These are phyloP conservation scores for Magnolia officinalis DNA, from an alignment of 164 flowering plant species.

Conservation along the genomic window DNA sequence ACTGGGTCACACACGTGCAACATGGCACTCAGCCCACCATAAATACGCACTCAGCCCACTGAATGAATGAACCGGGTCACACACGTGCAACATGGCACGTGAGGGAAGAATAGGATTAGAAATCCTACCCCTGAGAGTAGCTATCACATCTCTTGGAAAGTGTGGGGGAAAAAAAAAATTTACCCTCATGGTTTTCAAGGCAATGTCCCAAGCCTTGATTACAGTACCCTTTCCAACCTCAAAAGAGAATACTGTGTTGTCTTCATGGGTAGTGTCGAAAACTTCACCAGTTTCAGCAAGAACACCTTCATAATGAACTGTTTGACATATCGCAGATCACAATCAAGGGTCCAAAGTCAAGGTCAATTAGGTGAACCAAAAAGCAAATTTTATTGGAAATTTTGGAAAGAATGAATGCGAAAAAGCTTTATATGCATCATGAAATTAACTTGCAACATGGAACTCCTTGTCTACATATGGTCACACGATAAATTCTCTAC, in stretches of 20 bases:
- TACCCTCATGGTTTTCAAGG: conserved; percentile 91
- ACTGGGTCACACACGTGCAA: neutral
- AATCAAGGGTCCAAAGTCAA: neutral
- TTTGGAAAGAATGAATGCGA: neutral
- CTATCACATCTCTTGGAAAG: too few relatives aligned
- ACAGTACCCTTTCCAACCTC: conserved; percentile 83
- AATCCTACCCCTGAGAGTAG: too few relatives aligned
- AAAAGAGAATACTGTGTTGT: conserved; percentile 79
- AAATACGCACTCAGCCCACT: neutral
- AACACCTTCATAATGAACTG: conserved; percentile 96
- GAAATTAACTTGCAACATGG: too few relatives aligned
- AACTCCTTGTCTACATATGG: neutral
- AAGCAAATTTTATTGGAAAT: neutral
- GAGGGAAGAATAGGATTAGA: too few relatives aligned
- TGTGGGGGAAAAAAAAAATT: neutral
- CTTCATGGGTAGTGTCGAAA: conserved; percentile 88
- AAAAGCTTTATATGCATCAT: neutral
- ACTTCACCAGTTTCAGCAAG: conserved; percentile 86
- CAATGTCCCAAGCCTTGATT: conserved; percentile 93
- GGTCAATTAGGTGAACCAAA: neutral
- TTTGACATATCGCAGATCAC: neutral
- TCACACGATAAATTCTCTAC: neutral
- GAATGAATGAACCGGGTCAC: neutral
- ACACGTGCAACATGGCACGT: too few relatives aligned
- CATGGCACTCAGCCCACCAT: neutral